Evolutionary conservation across 225 moss, liverwort and hornwort genomes (phyloP).

Genomic region (Physcomitrellopsis africana): DNA sequence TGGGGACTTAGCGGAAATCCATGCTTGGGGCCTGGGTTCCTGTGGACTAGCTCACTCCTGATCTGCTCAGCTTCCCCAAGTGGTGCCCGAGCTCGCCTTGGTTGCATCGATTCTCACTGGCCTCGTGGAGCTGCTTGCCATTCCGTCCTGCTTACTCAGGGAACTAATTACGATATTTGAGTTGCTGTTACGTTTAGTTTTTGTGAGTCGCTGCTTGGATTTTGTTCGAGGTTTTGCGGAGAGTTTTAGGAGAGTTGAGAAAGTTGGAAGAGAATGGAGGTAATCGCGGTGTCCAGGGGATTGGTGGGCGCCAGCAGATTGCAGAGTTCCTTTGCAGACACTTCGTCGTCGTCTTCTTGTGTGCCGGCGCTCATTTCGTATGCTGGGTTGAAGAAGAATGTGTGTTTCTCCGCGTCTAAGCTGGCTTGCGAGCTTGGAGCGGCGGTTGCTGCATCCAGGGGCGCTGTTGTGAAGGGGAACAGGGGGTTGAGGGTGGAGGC

Average conservation of each 20-base stretch:
- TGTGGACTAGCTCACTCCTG: too few relatives aligned
- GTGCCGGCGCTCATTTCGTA: slow-evolving; percentile 43
- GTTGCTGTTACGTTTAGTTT: background rate
- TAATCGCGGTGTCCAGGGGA: slow-evolving; percentile 34
- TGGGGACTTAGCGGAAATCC: too few relatives aligned
- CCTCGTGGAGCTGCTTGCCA: too few relatives aligned
- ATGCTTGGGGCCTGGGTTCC: too few relatives aligned
- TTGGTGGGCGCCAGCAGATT: slow-evolving; percentile 24
- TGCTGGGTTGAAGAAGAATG: slow-evolving; percentile 38
- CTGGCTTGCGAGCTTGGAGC: slow-evolving; percentile 15
- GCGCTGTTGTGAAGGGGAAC: slow-evolving; percentile 16
- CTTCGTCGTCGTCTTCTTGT: slow-evolving; percentile 29
- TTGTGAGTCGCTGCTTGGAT: background rate
- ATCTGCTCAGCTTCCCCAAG: too few relatives aligned
- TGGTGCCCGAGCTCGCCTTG: too few relatives aligned
- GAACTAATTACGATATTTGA: too few relatives aligned
- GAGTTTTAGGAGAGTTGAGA: background rate
- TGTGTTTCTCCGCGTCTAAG: background rate
- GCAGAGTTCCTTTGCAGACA: slow-evolving; percentile 20
- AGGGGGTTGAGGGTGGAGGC: slow-evolving; percentile 54
- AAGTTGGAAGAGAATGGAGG: slow-evolving; percentile 27
- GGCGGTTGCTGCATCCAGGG: slow-evolving; percentile 22
- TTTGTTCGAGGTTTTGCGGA: background rate
- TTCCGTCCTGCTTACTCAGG: too few relatives aligned
- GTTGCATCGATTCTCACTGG: too few relatives aligned